Evolutionary conservation across 805 yeast species (phyloP), one percentile per base, ranked within the genome.

Genomic region (Torulaspora maleeae): DNA sequence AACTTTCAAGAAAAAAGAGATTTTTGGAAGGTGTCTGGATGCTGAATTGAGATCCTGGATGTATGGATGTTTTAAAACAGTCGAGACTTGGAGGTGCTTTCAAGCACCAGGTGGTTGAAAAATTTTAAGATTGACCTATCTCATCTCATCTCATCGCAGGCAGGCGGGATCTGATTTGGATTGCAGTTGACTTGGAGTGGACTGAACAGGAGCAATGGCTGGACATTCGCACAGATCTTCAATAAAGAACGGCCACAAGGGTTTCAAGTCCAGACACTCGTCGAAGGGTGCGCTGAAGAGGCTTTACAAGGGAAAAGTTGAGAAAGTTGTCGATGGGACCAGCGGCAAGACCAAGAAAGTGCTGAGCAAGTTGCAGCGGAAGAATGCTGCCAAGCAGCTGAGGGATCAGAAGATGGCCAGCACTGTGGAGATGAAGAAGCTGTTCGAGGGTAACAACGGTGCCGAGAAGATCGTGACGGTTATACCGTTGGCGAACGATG

Each of bases 211-310:
- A 44, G 8, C 25, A 43, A 80, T 82, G 84, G 86, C 84, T 37
- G 86, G 86, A 57, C 85, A 83, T 64, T 78, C 88, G 6, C 98
- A 93, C 64, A 78, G 98, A 63, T 75, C 91, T 10, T 80, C 95
- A 3, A 69, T 86, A 36, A 91, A 88, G 67, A 82, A 82, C 60
- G 81, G 81, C 38, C 95, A 91, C 59, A 93, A 93, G 70, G 77
- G 90, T 8, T 95, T 88, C 75, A 95, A 93, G 64, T 79, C 95
- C 2, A 85, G 82, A 62, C 99, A 93, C 72, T 78, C 96, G 16
- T 79, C 95, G 11, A 93, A 93, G 62, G 85, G 96, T 49, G 79
- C 89, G 28, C 66, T 91, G 58, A 95, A 89, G 62, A 86, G 87
- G 52, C 73, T 79, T 48, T 72, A 72, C 57, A 90, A 85, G 60